These are phyloP conservation scores for Fusarium virguliforme DNA, from an alignment of 2,329 filamentous ascomycete genomes.

Conservation along the genomic window DNA sequence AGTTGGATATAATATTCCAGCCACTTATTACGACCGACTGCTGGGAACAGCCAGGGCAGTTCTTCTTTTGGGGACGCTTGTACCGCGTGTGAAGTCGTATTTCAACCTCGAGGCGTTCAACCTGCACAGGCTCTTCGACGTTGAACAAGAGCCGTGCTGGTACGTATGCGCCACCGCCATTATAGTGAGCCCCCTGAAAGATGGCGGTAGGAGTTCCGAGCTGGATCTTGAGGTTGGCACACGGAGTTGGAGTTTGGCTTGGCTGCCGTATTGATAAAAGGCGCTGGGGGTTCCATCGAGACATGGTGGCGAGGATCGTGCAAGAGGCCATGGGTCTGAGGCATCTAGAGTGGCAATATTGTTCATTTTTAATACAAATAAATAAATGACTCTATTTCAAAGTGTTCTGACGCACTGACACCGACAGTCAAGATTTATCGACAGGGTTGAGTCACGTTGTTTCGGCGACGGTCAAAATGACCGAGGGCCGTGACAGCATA, in stretches of 20 bases:
- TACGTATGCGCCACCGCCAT: not conserved
- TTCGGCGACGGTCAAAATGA: constrained; percentile 1
- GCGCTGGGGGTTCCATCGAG: not conserved
- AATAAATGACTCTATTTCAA: not conserved
- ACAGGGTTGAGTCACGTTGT: not conserved
- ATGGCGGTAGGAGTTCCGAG: not conserved
- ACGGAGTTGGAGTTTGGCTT: not conserved
- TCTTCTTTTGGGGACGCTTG: not conserved
- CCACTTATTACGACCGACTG: not conserved
- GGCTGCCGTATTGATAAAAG: not conserved
- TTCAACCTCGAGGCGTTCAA: not conserved
- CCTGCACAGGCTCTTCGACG: not conserved
- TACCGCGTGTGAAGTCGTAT: not conserved
- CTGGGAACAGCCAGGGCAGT: not conserved
- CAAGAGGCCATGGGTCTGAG: not conserved
- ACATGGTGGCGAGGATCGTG: not conserved
- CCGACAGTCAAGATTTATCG: not conserved
- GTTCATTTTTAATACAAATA: not conserved
- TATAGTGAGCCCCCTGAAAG: not conserved
- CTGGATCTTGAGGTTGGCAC: not conserved
- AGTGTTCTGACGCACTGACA: not conserved
- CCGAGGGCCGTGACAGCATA: not conserved
- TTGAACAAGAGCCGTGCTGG: not conserved
- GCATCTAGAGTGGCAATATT: not conserved
- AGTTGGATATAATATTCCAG: not conserved